These are phyloP conservation scores for Linanthus parryae DNA, from an alignment of 148 eudicot species.

Conservation along the genomic window DNA sequence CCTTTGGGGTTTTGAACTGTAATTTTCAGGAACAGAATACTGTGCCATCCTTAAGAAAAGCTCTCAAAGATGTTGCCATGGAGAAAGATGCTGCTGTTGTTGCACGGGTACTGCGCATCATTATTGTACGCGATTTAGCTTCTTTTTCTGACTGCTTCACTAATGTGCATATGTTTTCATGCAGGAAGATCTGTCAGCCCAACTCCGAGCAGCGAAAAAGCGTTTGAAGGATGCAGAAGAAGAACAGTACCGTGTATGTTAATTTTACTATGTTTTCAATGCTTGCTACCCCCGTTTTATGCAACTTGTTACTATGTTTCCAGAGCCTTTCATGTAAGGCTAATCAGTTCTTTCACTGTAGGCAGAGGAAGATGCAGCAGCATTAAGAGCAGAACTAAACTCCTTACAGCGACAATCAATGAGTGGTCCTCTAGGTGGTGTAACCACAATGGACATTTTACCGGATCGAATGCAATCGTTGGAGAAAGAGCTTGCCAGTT, in stretches of 20 bases:
- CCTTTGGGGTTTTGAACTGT: too few species aligned
- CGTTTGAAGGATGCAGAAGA: slow-evolving; percentile 94
- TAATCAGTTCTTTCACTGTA: slow-evolving; percentile 27
- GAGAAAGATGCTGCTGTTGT: slow-evolving; percentile 99
- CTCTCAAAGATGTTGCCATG: slow-evolving; percentile 95
- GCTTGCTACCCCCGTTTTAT: too few species aligned
- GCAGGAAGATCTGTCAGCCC: slow-evolving; percentile 95
- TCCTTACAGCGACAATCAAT: slow-evolving; percentile 81
- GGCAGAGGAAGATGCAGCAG: slow-evolving; percentile 99
- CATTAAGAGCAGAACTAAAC: slow-evolving; percentile 86
- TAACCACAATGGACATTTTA: slow-evolving; percentile 45
- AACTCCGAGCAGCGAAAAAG: slow-evolving; percentile 73
- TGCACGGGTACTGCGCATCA: slow-evolving; percentile 57
- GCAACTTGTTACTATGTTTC: too few species aligned
- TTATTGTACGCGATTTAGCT: background rate
- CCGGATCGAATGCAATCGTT: slow-evolving; percentile 55
- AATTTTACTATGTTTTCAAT: too few species aligned
- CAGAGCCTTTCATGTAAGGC: slow-evolving; percentile 6
- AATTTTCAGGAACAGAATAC: slow-evolving; percentile 67
- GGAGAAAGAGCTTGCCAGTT: slow-evolving; percentile 70
- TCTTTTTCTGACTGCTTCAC: slow-evolving; percentile 12
- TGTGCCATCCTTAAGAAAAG: slow-evolving; percentile 84
- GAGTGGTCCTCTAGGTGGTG: slow-evolving; percentile 33
- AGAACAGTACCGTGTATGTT: slow-evolving; percentile 89
- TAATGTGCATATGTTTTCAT: slow-evolving; percentile 22